Conservation (phyloP, 805 yeast species). For the Cephaloascus fragrans region DNA sequence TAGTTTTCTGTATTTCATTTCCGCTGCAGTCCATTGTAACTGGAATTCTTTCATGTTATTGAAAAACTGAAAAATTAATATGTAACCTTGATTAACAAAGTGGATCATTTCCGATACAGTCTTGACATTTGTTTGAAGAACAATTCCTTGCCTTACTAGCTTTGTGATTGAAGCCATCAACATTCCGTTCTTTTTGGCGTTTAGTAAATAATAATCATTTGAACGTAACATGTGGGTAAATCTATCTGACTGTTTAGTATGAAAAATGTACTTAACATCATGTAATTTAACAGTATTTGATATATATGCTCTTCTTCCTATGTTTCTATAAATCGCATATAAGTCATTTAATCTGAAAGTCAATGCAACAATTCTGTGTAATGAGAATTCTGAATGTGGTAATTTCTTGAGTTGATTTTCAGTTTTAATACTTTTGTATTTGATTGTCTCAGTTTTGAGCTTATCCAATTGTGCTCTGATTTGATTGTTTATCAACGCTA, state of each 20-base stretch:
- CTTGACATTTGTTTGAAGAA: conserved; percentile 22
- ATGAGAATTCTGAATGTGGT: conserved; percentile 15
- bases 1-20: conserved; percentile 28
- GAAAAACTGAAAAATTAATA: conserved; percentile 17
- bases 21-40: conserved; percentile 31
- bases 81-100: conserved; percentile 28
- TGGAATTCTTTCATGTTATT: conserved; percentile 25
- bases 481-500: conserved; percentile 15
- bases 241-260: conserved; percentile 15
- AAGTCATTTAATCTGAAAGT: conserved; percentile 40
- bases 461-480: conserved; percentile 17
- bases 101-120: conserved; percentile 27
- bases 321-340: conserved; percentile 33
- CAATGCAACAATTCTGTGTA: conserved; percentile 31
- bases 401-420: conserved; percentile 8
- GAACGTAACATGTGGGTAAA: conserved; percentile 16
- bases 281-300: conserved; percentile 32
- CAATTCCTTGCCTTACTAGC: conserved; percentile 30
- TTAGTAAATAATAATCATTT: conserved; percentile 16
- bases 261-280: conserved; percentile 25
- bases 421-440: conserved; percentile 11
- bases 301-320: conserved; percentile 36
- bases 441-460: conserved; percentile 11
- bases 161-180: conserved; percentile 37
- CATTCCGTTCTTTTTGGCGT: conserved; percentile 38